Evolutionary conservation across 331 rosid species (phyloP).

Genomic region (Quercus lobata): DNA sequence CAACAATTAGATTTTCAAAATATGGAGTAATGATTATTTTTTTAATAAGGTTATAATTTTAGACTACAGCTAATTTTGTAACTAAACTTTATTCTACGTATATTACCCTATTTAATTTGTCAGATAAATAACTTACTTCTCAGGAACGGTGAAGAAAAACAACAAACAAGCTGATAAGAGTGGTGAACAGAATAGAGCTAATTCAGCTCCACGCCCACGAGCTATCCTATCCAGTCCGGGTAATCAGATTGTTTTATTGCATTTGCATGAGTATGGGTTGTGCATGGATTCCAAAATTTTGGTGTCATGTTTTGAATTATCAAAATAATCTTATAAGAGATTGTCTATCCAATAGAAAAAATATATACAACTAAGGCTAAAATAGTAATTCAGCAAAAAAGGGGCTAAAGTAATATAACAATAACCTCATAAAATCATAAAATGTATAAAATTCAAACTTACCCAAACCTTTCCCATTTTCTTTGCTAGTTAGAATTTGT

Average conservation of each 20-base stretch:
- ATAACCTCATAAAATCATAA: no score
- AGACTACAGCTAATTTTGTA: accelerated
- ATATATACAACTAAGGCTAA: no score
- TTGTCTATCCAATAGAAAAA: no score
- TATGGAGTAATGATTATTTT: no score
- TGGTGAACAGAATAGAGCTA: conserved; percentile 15
- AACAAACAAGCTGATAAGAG: conserved; percentile 7
- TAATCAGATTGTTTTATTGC: conserved; percentile 4
- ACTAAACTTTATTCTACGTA: background rate
- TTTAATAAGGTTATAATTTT: no score
- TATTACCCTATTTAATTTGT: background rate
- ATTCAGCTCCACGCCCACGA: conserved; percentile 43
- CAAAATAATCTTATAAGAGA: no score
- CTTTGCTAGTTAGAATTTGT: no score
- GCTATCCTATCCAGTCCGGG: conserved; percentile 74
- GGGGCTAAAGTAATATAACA: no score
- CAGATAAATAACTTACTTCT: background rate
- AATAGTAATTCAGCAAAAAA: no score
- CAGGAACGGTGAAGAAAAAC: conserved; percentile 24
- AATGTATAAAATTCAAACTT: no score
- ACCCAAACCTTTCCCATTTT: no score
- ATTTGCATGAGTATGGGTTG: background rate
- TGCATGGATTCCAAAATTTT: background rate
- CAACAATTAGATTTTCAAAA: no score
- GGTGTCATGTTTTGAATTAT: background rate